phyloP scores from a whole-genome alignment of 345 rosid species.

The Sisymbrium altissimum region DNA sequence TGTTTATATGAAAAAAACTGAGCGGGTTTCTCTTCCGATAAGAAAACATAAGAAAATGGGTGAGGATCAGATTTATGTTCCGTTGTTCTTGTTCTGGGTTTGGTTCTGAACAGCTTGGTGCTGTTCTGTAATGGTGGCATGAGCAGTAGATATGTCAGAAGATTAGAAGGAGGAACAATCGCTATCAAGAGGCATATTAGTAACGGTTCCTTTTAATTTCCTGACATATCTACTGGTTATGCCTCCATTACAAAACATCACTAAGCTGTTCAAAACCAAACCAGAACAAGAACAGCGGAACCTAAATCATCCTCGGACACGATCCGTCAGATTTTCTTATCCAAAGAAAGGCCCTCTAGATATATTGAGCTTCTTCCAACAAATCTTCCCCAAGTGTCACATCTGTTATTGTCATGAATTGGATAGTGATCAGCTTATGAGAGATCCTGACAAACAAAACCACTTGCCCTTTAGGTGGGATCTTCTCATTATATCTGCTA shows the following conservation, averaged over 20 bases:
- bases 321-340: neutral
- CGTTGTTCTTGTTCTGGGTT: conserved; percentile 24
- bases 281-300: neutral
- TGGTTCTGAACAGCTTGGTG: conserved; percentile 36
- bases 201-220: neutral
- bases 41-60: neutral
- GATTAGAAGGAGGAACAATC: conserved; percentile 36
- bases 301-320: neutral
- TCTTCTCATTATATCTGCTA: too few relatives aligned
- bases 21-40: neutral
- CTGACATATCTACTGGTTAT: neutral
- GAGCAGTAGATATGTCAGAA: conserved; percentile 54
- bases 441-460: neutral
- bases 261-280: neutral
- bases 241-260: neutral
- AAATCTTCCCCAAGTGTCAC: neutral
- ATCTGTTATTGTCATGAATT: neutral
- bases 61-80: neutral
- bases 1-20: neutral
- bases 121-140: conserved; percentile 49
- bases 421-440: neutral
- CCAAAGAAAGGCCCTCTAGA: neutral
- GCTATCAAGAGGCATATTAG: neutral
- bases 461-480: neutral
- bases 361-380: neutral